Evolutionary conservation across 2,329 filamentous ascomycete genomes (phyloP), one percentile per base, ranked within the genome.

Genomic region (Cladorrhinum sp.): DNA sequence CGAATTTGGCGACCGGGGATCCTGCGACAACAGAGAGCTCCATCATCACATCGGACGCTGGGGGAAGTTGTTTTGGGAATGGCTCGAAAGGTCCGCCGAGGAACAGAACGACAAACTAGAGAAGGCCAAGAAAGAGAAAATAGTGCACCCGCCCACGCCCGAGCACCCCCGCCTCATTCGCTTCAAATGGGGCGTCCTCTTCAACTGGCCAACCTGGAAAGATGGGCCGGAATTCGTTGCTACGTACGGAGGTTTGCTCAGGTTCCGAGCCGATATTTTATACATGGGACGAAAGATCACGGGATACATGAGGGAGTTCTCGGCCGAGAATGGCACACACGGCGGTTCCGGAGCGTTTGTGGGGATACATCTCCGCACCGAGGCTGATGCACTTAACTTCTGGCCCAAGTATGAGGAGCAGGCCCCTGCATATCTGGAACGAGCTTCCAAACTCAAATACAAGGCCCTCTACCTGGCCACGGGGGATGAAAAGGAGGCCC

Each of bases 311-410:
- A 68, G 68, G 29, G 52, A 67, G 50, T 69, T 70, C 58, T 70
- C 74, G 1, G 55, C 63, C 7, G 57, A 57, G 12, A 63, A 71
- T 6, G 63, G 50, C 1, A 59, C 36, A 20, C 48, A 65, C 3
- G 62, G 62, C 10, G 60, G 66, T 13, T 59, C 67, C 6, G 67
- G 68, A 12, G 60, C 62, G 4, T 79, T 74, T 62, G 67, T 75
- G 1, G 79, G 78, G 3, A 71, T 79, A 9, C 79, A 82, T 62
- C 69, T 82, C 3, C 72, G 79, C n/a, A 79, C 78, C 4, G 79
- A 81, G 65, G 75, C 69, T 58, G 79, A 81, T 59, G 77, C 78
- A 1, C 64, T 81, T 22, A 70, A 70, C n/a, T 73, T 75, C 60
- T 81, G 79, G 79, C 79, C 78, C 2, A 70, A 73, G 3, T 80